These are phyloP conservation scores for Eucalyptus microcorys DNA, from an alignment of 345 rosid species.

Conservation along the genomic window DNA sequence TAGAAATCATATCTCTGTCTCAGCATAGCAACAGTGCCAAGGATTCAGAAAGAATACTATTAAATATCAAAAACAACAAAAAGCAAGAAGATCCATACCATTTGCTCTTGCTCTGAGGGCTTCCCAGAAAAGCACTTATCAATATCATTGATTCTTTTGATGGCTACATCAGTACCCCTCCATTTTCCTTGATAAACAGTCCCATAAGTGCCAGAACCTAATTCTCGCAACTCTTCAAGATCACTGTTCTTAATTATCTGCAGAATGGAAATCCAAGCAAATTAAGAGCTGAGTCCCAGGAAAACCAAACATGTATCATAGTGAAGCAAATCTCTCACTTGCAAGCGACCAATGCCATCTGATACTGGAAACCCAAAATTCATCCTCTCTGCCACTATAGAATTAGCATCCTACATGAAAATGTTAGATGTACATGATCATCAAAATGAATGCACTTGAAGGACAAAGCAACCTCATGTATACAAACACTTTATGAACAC, in stretches of 20 bases:
- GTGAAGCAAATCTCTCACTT: conserved; percentile 18
- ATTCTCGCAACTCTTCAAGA: conserved; percentile 45
- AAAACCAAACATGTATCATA: neutral
- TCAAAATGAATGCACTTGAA: neutral
- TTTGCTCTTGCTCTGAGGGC: conserved; percentile 53
- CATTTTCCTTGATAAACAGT: conserved; percentile 69
- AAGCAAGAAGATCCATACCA: conserved; percentile 19
- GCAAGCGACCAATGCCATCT: conserved; percentile 46
- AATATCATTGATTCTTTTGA: conserved; percentile 26
- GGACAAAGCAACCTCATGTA: neutral
- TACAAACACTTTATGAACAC: neutral
- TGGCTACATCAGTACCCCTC: conserved; percentile 64
- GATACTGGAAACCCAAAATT: conserved; percentile 39
- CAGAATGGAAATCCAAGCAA: neutral
- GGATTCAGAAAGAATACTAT: neutral
- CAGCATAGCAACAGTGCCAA: neutral
- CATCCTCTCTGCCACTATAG: conserved; percentile 21
- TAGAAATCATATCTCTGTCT: conserved; percentile 56
- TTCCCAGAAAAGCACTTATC: conserved; percentile 53
- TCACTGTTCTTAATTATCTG: conserved; percentile 41
- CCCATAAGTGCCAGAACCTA: conserved; percentile 65
- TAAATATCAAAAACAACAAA: neutral
- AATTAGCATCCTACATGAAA: conserved; percentile 28
- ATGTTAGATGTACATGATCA: neutral
- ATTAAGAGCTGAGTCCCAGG: neutral